A percentile compares a stretch with the other conserved stretches of the same genome.
phyloP scores from a whole-genome alignment of 371 early-diverging fungal species.

The Haplosporangium sp. region DNA sequence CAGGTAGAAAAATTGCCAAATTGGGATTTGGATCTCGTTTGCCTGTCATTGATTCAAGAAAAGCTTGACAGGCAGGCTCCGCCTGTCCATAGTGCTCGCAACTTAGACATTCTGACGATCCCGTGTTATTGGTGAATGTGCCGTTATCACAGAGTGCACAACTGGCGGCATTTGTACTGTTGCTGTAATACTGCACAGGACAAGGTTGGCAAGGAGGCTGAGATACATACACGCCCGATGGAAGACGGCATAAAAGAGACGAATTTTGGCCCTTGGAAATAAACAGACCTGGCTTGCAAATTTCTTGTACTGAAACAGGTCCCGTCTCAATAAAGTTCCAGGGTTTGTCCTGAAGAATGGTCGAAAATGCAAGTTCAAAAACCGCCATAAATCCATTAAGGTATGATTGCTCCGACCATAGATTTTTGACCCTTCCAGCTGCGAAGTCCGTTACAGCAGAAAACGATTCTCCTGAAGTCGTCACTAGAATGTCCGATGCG shows the following conservation, averaged over 20 bases:
- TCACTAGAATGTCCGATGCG: conserved; percentile 4
- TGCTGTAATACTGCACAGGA: conserved; percentile 20
- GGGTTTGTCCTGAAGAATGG: conserved; percentile 34
- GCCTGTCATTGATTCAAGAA: conserved; percentile 2
- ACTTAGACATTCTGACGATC: conserved; percentile 22
- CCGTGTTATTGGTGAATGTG: conserved; percentile 28
- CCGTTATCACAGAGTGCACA: conserved; percentile 36
- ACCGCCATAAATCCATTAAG: conserved; percentile 49
- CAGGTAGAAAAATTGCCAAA: conserved; percentile 39
- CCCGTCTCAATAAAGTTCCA: conserved; percentile 42
- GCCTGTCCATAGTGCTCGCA: conserved; percentile 25
- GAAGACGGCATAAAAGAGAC: conserved; percentile 24
- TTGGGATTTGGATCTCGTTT: conserved; percentile 17
- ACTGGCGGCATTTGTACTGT: conserved; percentile 17
- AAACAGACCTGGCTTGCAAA: conserved; percentile 32
- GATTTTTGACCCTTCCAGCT: conserved; percentile 14
- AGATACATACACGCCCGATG: conserved; percentile 8
- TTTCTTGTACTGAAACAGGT: conserved; percentile 19
- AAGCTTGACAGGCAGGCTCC: conserved; percentile 15
- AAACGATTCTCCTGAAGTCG: conserved; percentile 37
- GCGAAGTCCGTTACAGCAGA: conserved; percentile 23
- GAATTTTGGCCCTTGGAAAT: conserved; percentile 7
- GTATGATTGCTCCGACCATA: conserved; percentile 55
- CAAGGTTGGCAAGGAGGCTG: conserved; percentile 35
- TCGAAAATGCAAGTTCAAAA: conserved; percentile 45